Conservation (phyloP, 441 rosid genomes). For the Gossypium aridum region DNA sequence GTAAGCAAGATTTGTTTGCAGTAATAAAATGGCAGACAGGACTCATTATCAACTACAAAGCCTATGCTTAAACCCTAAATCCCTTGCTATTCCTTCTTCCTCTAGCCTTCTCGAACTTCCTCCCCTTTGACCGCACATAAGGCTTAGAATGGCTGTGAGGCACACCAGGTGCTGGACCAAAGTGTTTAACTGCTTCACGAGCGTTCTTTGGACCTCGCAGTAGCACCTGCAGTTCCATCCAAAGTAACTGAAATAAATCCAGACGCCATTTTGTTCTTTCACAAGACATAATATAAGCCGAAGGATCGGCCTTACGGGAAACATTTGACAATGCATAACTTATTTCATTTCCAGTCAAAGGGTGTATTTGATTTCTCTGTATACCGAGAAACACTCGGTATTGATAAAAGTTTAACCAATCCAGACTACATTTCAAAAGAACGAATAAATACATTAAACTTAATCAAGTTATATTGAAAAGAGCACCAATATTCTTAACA, state of each 20-base stretch:
- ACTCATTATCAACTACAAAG: constrained; percentile 18
- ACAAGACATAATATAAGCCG: neutral
- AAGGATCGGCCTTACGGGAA: no score
- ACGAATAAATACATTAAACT: neutral
- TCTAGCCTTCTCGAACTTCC: constrained; percentile 86
- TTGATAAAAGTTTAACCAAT: neutral
- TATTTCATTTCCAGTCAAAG: no score
- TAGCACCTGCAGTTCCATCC: constrained; percentile 42
- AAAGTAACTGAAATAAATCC: neutral
- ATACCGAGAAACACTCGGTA: neutral
- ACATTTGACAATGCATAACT: no score
- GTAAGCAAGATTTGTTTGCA: constrained; percentile 20
- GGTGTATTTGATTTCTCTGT: no score
- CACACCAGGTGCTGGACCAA: constrained; percentile 94
- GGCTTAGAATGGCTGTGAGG: constrained; percentile 91
- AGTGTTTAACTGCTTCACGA: constrained; percentile 94
- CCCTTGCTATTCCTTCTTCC: constrained; percentile 89
- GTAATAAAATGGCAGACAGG: constrained; percentile 15
- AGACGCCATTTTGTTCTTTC: neutral
- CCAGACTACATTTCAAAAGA: neutral
- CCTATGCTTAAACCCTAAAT: constrained; percentile 47
- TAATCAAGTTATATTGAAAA: neutral
- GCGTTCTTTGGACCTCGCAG: constrained; percentile 91
- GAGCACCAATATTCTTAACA: neutral
- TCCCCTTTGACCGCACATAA: constrained; percentile 74